Conservation (phyloP, 306 rosid species). For the Vigna unguiculata region DNA sequence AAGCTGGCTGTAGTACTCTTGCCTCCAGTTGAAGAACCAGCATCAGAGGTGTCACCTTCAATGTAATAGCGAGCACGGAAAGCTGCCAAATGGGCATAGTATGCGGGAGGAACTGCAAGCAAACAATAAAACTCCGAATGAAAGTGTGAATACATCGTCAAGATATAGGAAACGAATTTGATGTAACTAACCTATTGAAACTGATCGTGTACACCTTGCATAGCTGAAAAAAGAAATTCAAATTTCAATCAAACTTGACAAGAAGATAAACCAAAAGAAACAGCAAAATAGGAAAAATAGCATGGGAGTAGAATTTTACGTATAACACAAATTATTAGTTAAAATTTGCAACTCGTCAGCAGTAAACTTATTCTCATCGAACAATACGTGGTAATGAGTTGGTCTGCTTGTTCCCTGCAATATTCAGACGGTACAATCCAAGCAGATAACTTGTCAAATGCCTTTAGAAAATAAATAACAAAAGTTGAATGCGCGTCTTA, state of each 20-base stretch:
- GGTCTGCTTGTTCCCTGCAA: constrained; percentile 64
- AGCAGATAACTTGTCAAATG: background rate
- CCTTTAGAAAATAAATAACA: background rate
- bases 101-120: constrained; percentile 58
- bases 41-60: constrained; percentile 45
- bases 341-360: constrained; percentile 46
- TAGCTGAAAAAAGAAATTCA: constrained; percentile 30
- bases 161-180: background rate
- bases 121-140: background rate
- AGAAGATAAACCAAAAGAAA: background rate
- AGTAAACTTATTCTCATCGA: constrained; percentile 44
- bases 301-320: constrained; percentile 35
- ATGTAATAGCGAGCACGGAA: constrained; percentile 55
- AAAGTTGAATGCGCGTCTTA: background rate
- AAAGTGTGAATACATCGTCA: background rate
- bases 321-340: constrained; percentile 54
- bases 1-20: background rate
- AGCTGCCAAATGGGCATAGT: constrained; percentile 58
- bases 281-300: background rate
- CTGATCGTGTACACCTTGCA: constrained; percentile 58
- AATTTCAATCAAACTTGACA: background rate
- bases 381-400: constrained; percentile 51
- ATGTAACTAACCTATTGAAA: constrained; percentile 48
- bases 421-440: background rate
- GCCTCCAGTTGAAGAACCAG: constrained; percentile 37